phyloP scores from a whole-genome alignment of 192 early-diverging fungal genomes.

The Podochytrium sp. region DNA sequence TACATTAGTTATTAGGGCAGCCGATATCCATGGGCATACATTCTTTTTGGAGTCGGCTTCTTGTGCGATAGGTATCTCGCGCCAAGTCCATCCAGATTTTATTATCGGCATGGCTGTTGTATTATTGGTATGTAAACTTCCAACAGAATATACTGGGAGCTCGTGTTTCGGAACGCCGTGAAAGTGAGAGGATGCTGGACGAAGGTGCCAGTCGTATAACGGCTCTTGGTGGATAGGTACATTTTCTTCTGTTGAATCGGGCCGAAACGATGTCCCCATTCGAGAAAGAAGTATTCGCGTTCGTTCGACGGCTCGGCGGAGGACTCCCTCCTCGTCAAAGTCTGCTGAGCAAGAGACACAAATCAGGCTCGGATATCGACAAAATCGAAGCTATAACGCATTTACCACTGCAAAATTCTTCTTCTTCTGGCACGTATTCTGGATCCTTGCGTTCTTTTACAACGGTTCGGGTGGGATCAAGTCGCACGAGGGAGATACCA shows the following conservation, averaged over 20 bases:
- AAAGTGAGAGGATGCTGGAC: slow-evolving; percentile 21
- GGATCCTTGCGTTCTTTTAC: too few relatives aligned
- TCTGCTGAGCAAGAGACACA: too few relatives aligned
- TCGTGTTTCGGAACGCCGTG: not conserved
- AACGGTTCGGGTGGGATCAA: slow-evolving; percentile 4
- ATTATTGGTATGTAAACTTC: slow-evolving; percentile 14
- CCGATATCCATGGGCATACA: not conserved
- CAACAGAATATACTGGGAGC: not conserved
- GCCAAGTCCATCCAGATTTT: slow-evolving; percentile 29
- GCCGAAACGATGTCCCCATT: not conserved
- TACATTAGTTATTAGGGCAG: not conserved
- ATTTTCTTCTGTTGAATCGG: not conserved
- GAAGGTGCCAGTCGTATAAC: slow-evolving; percentile 4
- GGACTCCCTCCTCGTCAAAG: slow-evolving; percentile 1
- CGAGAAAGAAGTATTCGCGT: slow-evolving; percentile 19
- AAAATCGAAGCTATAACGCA: not conserved
- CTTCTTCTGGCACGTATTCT: not conserved
- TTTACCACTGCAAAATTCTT: not conserved
- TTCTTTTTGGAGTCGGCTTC: not conserved
- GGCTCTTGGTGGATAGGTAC: not conserved
- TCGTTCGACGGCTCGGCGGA: slow-evolving; percentile 11
- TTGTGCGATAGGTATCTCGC: slow-evolving; percentile 1
- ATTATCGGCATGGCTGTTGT: slow-evolving; percentile 14
- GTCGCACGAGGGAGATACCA: not conserved
- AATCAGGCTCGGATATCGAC: too few relatives aligned